phyloP scores from a whole-genome alignment of 139 green algal species.

The Chlorella sp. region DNA sequence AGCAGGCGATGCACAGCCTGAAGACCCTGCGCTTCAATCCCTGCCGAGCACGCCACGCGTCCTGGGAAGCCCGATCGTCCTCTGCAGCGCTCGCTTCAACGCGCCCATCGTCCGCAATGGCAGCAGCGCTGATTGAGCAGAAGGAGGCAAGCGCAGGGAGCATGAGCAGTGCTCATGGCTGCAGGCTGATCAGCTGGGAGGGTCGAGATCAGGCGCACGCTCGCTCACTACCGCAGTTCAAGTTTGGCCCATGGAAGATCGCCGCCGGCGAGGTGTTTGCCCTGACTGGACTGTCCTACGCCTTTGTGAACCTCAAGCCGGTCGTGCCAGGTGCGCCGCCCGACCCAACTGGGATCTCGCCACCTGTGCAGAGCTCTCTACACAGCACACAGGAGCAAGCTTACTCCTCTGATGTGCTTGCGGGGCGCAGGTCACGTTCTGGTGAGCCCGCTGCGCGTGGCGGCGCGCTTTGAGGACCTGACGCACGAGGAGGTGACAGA shows the following conservation, averaged over 20 bases:
- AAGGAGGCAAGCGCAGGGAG: too few species aligned
- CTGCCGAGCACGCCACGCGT: too few species aligned
- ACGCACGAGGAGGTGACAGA: conserved; percentile 73
- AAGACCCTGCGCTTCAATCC: too few species aligned
- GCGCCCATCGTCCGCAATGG: too few species aligned
- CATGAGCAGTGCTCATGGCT: too few species aligned
- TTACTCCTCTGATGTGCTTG: neutral
- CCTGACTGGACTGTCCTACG: conserved; percentile 57
- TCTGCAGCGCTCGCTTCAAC: too few species aligned
- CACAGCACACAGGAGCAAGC: neutral
- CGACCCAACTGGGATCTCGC: neutral
- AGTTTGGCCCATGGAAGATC: conserved; percentile 71
- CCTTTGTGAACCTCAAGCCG: conserved; percentile 96
- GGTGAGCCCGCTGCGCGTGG: conserved; percentile 68
- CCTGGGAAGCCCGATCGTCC: too few species aligned
- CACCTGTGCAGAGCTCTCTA: neutral
- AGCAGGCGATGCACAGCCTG: too few species aligned
- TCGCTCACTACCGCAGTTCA: too few species aligned
- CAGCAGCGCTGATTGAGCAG: too few species aligned
- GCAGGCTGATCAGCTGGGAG: too few species aligned
- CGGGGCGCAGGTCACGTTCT: conserved; percentile 82
- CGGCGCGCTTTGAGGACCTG: conserved; percentile 74
- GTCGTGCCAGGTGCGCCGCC: conserved; percentile 69
- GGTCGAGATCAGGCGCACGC: too few species aligned
- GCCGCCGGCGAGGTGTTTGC: conserved; percentile 69